phyloP scores from a whole-genome alignment of 2,329 filamentous ascomycete species.

The Dactylellina sp. region DNA sequence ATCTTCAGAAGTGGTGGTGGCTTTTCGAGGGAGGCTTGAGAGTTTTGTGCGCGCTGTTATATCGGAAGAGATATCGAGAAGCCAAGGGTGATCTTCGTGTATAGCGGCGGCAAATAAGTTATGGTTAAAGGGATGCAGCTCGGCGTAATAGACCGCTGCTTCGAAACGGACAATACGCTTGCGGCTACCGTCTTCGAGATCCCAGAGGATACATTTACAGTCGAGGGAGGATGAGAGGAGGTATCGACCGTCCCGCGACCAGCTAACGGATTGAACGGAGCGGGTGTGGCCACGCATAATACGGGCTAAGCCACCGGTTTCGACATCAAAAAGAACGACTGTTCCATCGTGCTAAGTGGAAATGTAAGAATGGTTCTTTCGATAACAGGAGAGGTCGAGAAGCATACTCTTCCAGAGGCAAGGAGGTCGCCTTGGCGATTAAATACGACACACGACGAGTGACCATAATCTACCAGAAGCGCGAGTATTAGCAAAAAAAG shows the following conservation, averaged over 20 bases:
- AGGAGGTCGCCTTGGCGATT: constrained; percentile 94
- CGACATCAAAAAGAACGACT: constrained; percentile 94
- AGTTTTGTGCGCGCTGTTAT: constrained; percentile 47
- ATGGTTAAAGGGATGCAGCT: constrained; percentile 90
- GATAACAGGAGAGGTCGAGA: constrained; percentile 3
- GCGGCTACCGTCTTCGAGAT: constrained; percentile 78
- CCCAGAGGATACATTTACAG: constrained; percentile 97
- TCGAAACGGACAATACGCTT: constrained; percentile 89
- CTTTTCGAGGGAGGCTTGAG: constrained; percentile 74
- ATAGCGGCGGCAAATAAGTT: constrained; percentile 88
- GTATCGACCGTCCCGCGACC: constrained; percentile 91
- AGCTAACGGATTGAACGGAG: constrained; percentile 91
- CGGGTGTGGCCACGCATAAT: constrained; percentile 93
- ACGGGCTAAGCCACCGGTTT: constrained; percentile 94
- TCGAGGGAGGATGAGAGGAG: constrained; percentile 92
- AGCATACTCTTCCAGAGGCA: constrained; percentile 82
- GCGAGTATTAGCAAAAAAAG: constrained; percentile 80
- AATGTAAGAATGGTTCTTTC: constrained; percentile 39
- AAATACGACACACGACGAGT: constrained; percentile 80
- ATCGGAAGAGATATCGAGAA: constrained; percentile 78
- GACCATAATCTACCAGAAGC: constrained; percentile 74
- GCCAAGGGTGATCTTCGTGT: constrained; percentile 89
- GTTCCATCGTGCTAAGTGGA: constrained; percentile 78
- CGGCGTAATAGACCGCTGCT: constrained; percentile 93
- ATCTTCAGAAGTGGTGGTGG: constrained; percentile 72